Base-by-base conservation (phyloP, 2,329 filamentous ascomycete genomes). In the Epichloe sp. region DNA sequence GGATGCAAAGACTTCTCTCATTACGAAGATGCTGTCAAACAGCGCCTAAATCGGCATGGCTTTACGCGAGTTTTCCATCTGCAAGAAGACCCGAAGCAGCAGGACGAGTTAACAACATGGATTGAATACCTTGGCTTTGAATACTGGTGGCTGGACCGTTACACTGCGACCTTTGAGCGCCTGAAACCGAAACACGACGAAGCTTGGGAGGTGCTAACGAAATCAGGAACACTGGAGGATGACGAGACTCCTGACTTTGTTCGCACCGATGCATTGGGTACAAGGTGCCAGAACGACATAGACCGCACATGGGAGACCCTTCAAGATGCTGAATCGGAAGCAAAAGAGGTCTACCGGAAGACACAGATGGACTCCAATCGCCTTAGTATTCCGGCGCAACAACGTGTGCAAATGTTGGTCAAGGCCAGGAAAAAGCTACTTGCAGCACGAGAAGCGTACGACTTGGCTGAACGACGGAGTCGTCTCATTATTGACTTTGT, bases 51-150 rank as follows among this genome's bases (percentile, higher is more conserved):
- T 14, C 48, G 56, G 40, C 60, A 68, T 54, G 59, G 55, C 47
- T 65, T 68, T 43, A 57, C 52, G 1, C 59, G 56, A 49, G 36
- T 55, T 12, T 65, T 67, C 52, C 45, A 65, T 42, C 55, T 68
- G 31, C 37, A 60, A 41, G 47, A 63, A 44, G 60, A 65, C 48
- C 59, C 58, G 1, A 54, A 54, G 47, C 54, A 55, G 7, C 61
- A 71, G 53, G 61, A 68, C 49, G 54, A 59, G 41, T 48, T 69
- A 34, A 61, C 65, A 41, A 68, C 62, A 7, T 71, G 68, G 68
- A 65, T 71, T 48, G 68, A 71, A 55, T 69, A 64, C 55, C 60
- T 69, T 21, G 55, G 51, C 44, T 68, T 56, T 49, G 56, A 63
- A 52, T 57, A 60, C 52, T 57, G 54, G 57, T 58, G 58, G 54